Percentiles rank a stretch among this genome's conserved stretches.
phyloP scores from a whole-genome alignment of 495 filamentous ascomycete genomes.

The Parachaetomium inaequale region DNA sequence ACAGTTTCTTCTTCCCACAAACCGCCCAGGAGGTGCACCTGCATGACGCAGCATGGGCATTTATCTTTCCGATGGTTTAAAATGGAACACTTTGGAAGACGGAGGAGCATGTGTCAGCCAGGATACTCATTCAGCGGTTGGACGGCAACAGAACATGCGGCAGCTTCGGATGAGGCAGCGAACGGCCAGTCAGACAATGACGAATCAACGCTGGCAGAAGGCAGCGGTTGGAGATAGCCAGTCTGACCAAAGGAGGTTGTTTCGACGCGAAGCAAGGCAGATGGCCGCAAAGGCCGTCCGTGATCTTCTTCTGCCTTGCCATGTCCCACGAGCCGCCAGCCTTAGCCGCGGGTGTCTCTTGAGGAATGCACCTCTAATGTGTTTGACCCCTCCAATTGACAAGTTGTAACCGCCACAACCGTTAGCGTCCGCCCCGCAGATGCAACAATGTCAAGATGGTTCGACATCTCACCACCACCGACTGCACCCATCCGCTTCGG shows the following conservation, averaged over 20 bases:
- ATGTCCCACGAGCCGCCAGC: no score
- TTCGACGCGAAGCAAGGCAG: no score
- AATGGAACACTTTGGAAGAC: conserved; percentile 16
- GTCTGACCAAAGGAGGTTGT: no score
- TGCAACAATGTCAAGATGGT: neutral
- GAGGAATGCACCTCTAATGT: neutral
- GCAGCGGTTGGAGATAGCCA: neutral
- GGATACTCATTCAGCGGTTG: neutral
- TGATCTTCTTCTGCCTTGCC: neutral
- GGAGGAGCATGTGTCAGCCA: conserved; percentile 8
- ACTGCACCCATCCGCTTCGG: conserved; percentile 8
- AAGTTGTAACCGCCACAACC: neutral
- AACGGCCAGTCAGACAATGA: neutral
- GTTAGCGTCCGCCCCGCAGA: neutral
- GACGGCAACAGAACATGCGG: neutral
- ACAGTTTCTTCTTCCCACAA: neutral
- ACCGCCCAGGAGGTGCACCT: neutral
- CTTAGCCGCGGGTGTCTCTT: neutral
- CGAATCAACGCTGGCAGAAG: neutral
- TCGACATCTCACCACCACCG: conserved; percentile 7
- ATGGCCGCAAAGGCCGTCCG: no score
- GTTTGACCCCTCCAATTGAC: neutral
- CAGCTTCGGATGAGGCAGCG: conserved; percentile 11
- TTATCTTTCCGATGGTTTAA: neutral
- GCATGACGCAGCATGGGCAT: neutral